Evolutionary conservation across 2,329 filamentous ascomycete genomes (phyloP), one percentile per base, ranked within the genome.

Genomic region (Davidsoniella neocaledoniae): DNA sequence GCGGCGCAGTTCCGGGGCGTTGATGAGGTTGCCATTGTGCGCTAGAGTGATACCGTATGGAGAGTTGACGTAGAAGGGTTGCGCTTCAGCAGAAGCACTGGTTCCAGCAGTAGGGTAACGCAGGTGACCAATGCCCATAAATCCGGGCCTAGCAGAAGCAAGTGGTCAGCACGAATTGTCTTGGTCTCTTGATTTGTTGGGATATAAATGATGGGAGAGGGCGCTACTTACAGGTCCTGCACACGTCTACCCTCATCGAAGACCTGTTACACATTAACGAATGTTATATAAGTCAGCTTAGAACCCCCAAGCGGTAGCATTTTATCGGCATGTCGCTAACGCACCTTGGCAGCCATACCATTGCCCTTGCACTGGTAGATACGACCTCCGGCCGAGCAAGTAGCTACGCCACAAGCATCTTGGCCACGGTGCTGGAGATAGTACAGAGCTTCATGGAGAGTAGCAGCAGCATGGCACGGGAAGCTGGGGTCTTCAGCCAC

Each of bases 301-400:
- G 17, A 39, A 14, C 29, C 21, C 25, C 10, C 16, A 14, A 47
- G 8, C 8, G 16, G 21, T 16, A n/a, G 26, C 16, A 33, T n/a
- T 12, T 5, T 10, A 9, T 33, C 7, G 26, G 4, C 21, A 10
- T 33, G 12, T 17, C 6, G 37, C n/a, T 25, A 43, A 51, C 49
- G 17, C 19, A 51, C 85, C 61, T 81, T 84, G 52, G 81, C 76
- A 39, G 83, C 87, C 74, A 94, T 82, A 50, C 87, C 88, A 61
- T 87, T 86, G 56, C 86, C 86, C 68, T 95, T 95, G 70, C 83
- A 83, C 62, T 93, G 86, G 62, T 82, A 90, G 57, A 94, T 81
- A 41, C 86, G 75, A 54, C 88, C 87, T 36, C 84, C 84, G 69
- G 73, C 57, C 74, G 81, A 71, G 72, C 86, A 58, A 12, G 50